Conservation (phyloP, 2,329 filamentous ascomycete species). For the Fusarium duplospermum region DNA sequence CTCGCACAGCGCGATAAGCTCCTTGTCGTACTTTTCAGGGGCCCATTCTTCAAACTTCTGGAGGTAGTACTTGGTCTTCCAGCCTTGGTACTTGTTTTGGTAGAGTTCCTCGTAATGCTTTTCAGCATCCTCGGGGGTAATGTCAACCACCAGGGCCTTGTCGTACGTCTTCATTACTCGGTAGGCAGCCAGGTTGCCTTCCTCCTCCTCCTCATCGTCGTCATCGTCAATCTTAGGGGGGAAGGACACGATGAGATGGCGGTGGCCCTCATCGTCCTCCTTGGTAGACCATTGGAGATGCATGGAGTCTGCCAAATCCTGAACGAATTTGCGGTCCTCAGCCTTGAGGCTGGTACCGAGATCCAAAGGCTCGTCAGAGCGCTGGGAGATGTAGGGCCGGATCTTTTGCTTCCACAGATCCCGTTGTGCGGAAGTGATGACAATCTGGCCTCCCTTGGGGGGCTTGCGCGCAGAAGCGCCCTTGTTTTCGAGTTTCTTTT, state of each 20-base stretch:
- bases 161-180: slow-evolving; percentile 92
- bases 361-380: slow-evolving; percentile 74
- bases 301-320: slow-evolving; percentile 79
- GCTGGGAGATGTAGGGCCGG: slow-evolving; percentile 82
- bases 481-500: slow-evolving; percentile 70
- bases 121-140: slow-evolving; percentile 82
- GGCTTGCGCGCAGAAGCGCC: slow-evolving; percentile 66
- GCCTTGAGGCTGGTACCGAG: slow-evolving; percentile 80
- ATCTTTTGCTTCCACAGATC: slow-evolving; percentile 83
- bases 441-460: slow-evolving; percentile 68
- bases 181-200: slow-evolving; percentile 86
- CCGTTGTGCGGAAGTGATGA: slow-evolving; percentile 84
- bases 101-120: slow-evolving; percentile 85
- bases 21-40: slow-evolving; percentile 77
- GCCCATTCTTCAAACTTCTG: slow-evolving; percentile 91
- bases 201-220: slow-evolving; percentile 69
- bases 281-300: slow-evolving; percentile 69
- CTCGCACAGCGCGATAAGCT: slow-evolving; percentile 85
- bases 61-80: slow-evolving; percentile 95
- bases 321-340: slow-evolving; percentile 90
- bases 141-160: slow-evolving; percentile 85
- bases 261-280: slow-evolving; percentile 66
- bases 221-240: slow-evolving; percentile 52
- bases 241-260: slow-evolving; percentile 64
- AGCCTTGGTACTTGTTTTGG: slow-evolving; percentile 86